Evolutionary conservation across 306 rosid genomes (phyloP).

Genomic region (Ochetophila trinervis): DNA sequence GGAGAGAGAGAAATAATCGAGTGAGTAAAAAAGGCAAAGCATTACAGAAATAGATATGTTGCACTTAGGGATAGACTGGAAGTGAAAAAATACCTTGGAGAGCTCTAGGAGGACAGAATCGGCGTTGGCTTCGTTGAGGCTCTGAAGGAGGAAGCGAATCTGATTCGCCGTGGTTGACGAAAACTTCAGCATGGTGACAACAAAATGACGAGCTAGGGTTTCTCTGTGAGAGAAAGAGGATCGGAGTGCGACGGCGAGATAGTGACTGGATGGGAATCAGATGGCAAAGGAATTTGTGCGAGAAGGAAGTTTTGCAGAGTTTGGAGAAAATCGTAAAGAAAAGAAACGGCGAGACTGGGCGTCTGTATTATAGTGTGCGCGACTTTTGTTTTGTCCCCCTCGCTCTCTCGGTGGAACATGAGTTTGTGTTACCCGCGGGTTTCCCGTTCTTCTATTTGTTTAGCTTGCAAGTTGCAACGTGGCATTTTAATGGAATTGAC

Average conservation of each 20-base stretch:
- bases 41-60: neutral
- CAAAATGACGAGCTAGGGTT: conserved; percentile 30
- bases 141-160: conserved; percentile 81
- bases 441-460: too few relatives aligned
- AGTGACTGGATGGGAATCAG: neutral
- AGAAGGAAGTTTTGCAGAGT: neutral
- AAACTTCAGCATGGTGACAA: conserved; percentile 48
- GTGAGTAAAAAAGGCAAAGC: conserved; percentile 1
- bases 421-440: too few relatives aligned
- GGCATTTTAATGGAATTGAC: too few relatives aligned
- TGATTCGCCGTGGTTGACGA: conserved; percentile 61
- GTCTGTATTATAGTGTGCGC: too few relatives aligned
- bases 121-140: conserved; percentile 63
- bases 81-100: conserved; percentile 47
- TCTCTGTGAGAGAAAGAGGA: conserved; percentile 13
- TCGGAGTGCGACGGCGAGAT: neutral
- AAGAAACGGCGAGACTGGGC: neutral
- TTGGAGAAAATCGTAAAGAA: conserved; percentile 8
- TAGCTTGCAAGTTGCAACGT: too few relatives aligned
- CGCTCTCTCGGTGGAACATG: too few relatives aligned
- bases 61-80: neutral
- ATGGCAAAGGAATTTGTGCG: too few relatives aligned
- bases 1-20: neutral
- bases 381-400: too few relatives aligned
- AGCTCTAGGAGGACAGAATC: conserved; percentile 75